Evolutionary conservation across 2,329 filamentous ascomycete species (phyloP).

Genomic region (Hypoxylon sp.): DNA sequence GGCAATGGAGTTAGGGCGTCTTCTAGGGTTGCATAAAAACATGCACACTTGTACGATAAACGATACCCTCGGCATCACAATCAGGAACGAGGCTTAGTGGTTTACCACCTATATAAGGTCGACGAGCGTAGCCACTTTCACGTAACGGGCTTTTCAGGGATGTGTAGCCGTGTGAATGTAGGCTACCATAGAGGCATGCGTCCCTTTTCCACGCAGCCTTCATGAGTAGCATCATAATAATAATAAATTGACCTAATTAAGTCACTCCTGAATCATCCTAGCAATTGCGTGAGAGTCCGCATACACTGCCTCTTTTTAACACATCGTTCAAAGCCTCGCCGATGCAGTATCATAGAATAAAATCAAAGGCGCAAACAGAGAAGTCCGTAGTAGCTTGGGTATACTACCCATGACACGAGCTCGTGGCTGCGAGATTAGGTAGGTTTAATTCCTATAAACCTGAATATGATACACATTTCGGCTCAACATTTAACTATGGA

Average conservation of each 20-base stretch:
- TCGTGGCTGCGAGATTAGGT: too few relatives aligned
- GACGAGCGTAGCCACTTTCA: slow-evolving; percentile 9
- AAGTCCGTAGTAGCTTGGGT: too few relatives aligned
- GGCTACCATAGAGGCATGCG: background rate
- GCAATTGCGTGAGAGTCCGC: too few relatives aligned
- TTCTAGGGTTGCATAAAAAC: slow-evolving; percentile 25
- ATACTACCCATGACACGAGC: too few relatives aligned
- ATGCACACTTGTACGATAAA: slow-evolving; percentile 36
- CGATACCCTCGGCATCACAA: slow-evolving; percentile 51
- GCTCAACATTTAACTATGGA: too few relatives aligned
- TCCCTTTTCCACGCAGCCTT: background rate
- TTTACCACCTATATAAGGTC: slow-evolving; percentile 3
- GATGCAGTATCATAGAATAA: too few relatives aligned
- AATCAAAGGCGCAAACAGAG: too few relatives aligned
- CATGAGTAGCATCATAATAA: background rate
- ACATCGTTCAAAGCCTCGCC: too few relatives aligned
- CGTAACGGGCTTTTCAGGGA: background rate
- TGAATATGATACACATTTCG: too few relatives aligned
- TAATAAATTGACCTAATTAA: background rate
- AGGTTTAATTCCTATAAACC: too few relatives aligned
- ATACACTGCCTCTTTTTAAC: too few relatives aligned
- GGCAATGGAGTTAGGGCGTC: slow-evolving; percentile 44
- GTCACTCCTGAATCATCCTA: background rate
- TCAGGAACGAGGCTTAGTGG: slow-evolving; percentile 35
- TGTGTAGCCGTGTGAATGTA: background rate